Evolutionary conservation across 2,329 filamentous ascomycete genomes (phyloP).

Genomic region (Hirsutella rhossiliensis): DNA sequence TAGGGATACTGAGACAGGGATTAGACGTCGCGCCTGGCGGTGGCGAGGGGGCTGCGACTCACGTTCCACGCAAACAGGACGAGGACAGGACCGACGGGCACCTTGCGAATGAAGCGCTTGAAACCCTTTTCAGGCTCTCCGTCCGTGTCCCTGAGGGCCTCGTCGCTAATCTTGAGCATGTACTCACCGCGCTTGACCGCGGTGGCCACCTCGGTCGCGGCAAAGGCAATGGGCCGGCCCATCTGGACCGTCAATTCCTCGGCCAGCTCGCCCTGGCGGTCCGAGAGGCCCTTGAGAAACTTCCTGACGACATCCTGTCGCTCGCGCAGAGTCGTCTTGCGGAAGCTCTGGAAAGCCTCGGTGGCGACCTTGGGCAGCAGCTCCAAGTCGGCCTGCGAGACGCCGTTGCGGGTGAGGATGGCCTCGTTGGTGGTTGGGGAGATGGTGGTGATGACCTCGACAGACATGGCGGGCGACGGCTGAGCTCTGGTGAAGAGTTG

Average conservation of each 20-base stretch:
- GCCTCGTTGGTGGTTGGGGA: slow-evolving; percentile 82
- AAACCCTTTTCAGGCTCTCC: slow-evolving; percentile 82
- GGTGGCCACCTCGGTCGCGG: slow-evolving; percentile 70
- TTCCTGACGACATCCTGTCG: slow-evolving; percentile 72
- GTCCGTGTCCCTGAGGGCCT: slow-evolving; percentile 66
- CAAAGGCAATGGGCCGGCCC: slow-evolving; percentile 85
- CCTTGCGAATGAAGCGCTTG: slow-evolving; percentile 79
- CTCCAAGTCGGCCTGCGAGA: slow-evolving; percentile 57
- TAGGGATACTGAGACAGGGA: slow-evolving; percentile 65
- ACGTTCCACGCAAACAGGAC: slow-evolving; percentile 96
- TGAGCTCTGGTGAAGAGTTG: not conserved
- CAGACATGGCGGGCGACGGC: slow-evolving; percentile 38
- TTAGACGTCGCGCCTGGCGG: not conserved
- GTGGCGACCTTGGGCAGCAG: slow-evolving; percentile 60
- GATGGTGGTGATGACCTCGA: slow-evolving; percentile 62
- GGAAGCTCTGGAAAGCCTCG: slow-evolving; percentile 65
- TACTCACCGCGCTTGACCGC: slow-evolving; percentile 80
- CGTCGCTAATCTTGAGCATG: slow-evolving; percentile 69
- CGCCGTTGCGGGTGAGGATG: slow-evolving; percentile 66
- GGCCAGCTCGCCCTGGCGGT: slow-evolving; percentile 68
- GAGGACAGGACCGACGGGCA: slow-evolving; percentile 76
- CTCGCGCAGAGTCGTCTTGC: slow-evolving; percentile 60
- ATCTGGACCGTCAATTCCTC: slow-evolving; percentile 87
- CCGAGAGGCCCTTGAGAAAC: slow-evolving; percentile 58
- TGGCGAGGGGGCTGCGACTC: slow-evolving; percentile 23